These are phyloP conservation scores for Colletotrichum sp. DNA, from an alignment of 2,329 filamentous ascomycete genomes.

Conservation along the genomic window DNA sequence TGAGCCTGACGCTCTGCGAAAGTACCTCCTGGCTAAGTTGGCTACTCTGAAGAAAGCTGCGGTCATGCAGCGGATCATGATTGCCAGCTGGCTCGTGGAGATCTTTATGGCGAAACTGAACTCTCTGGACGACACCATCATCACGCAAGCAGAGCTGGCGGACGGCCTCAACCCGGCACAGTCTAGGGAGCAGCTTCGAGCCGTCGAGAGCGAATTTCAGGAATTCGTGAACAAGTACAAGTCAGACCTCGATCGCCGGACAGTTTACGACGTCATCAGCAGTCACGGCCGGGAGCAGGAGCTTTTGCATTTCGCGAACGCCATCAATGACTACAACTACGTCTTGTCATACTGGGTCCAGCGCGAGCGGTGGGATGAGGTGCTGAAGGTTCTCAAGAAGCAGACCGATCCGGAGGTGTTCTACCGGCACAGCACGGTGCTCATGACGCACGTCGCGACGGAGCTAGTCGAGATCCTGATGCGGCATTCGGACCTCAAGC, in stretches of 20 bases:
- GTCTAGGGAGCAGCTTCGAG: constrained; percentile 72
- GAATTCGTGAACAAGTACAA: constrained; percentile 89
- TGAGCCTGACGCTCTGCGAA: constrained; percentile 88
- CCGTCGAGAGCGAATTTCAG: constrained; percentile 79
- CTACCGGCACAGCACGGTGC: constrained; percentile 95
- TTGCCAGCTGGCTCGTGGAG: constrained; percentile 93
- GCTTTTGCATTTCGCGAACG: constrained; percentile 87
- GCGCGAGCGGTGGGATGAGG: constrained; percentile 88
- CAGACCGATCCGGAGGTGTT: constrained; percentile 93
- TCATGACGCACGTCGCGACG: constrained; percentile 86
- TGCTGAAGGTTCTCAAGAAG: constrained; percentile 86
- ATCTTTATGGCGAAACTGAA: constrained; percentile 98
- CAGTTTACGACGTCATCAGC: constrained; percentile 93
- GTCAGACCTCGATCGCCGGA: constrained; percentile 85
- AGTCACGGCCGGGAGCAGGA: constrained; percentile 95
- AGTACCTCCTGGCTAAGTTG: constrained; percentile 87
- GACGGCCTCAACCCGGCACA: constrained; percentile 75
- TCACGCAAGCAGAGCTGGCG: constrained; percentile 82
- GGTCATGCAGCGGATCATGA: constrained; percentile 93
- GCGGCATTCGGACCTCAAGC: constrained; percentile 84
- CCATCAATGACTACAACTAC: constrained; percentile 91
- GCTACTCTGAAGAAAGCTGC: constrained; percentile 80
- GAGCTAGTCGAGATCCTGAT: constrained; percentile 96
- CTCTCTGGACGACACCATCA: constrained; percentile 90
- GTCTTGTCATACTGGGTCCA: constrained; percentile 98